phyloP scores from a whole-genome alignment of 306 rosid genomes.

The Quercus cerris region DNA sequence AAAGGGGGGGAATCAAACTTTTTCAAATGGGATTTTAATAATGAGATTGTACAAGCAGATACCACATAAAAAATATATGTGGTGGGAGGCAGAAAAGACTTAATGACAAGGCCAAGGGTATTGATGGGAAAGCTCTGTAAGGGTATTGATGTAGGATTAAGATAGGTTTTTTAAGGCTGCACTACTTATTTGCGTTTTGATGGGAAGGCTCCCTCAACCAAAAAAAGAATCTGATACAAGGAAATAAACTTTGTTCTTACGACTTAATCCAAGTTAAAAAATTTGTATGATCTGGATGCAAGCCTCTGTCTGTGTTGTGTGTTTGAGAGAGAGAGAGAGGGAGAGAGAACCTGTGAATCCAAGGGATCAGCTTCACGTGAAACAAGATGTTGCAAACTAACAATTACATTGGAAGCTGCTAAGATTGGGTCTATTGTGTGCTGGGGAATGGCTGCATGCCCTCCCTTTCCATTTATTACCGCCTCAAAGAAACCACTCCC shows the following conservation, averaged over 20 bases:
- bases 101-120: background rate
- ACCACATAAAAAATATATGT: background rate
- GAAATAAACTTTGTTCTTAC: background rate
- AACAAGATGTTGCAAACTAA: constrained; percentile 83
- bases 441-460: constrained; percentile 90
- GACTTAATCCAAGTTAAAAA: background rate
- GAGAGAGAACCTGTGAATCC: constrained; percentile 63
- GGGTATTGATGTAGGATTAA: background rate
- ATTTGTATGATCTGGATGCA: background rate
- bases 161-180: background rate
- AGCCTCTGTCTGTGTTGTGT: background rate
- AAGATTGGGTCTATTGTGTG: constrained; percentile 81
- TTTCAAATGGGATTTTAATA: background rate
- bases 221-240: background rate
- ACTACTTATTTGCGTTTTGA: background rate
- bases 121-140: background rate
- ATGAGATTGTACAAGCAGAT: background rate
- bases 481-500: constrained; percentile 82
- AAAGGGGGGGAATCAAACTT: background rate
- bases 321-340: background rate
- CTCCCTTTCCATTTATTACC: constrained; percentile 79
- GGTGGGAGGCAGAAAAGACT: background rate
- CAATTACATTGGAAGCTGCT: constrained; percentile 73
- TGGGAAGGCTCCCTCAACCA: background rate
- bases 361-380: constrained; percentile 87